Percentiles rank a stretch among this genome's conserved stretches.
Evolutionary conservation across 1,139 yeast species (phyloP).

Genomic region (Yamadazyma aaseri): DNA sequence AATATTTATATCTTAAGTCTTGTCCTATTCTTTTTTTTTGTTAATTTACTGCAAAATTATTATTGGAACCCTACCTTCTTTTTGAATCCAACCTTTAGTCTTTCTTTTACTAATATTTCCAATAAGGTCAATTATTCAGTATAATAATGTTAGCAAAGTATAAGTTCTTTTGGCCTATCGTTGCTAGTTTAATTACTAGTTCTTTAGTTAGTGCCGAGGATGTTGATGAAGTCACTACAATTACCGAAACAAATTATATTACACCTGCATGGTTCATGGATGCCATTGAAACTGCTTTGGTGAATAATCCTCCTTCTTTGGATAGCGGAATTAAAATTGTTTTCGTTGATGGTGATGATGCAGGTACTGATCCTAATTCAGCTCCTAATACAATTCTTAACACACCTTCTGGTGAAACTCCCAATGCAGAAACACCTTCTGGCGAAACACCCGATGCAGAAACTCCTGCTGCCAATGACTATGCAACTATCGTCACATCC

Average conservation of each 20-base stretch:
- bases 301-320: slow-evolving; percentile 21
- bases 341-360: slow-evolving; percentile 27
- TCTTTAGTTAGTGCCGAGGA: slow-evolving; percentile 14
- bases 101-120: not conserved
- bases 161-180: slow-evolving; percentile 1
- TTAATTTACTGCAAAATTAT: no score
- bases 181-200: slow-evolving; percentile 4
- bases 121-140: no score
- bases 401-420: not conserved
- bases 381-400: not conserved
- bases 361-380: not conserved
- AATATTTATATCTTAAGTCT: not conserved
- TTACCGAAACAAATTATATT: slow-evolving; percentile 32
- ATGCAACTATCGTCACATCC: slow-evolving; percentile 7
- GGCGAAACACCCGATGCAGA: not conserved
- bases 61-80: no score
- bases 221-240: slow-evolving; percentile 19
- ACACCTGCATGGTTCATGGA: slow-evolving; percentile 29
- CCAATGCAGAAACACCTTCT: slow-evolving; percentile 2
- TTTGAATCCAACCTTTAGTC: not conserved
- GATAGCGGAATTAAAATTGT: slow-evolving; percentile 33
- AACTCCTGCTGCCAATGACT: not conserved
- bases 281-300: slow-evolving; percentile 22
- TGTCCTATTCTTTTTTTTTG: no score
- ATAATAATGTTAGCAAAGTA: slow-evolving; percentile 1